Percentiles rank a stretch among this genome's conserved stretches.
These are phyloP conservation scores for Cladorrhinum sp. DNA, from an alignment of 2,329 filamentous ascomycete genomes.

Conservation along the genomic window DNA sequence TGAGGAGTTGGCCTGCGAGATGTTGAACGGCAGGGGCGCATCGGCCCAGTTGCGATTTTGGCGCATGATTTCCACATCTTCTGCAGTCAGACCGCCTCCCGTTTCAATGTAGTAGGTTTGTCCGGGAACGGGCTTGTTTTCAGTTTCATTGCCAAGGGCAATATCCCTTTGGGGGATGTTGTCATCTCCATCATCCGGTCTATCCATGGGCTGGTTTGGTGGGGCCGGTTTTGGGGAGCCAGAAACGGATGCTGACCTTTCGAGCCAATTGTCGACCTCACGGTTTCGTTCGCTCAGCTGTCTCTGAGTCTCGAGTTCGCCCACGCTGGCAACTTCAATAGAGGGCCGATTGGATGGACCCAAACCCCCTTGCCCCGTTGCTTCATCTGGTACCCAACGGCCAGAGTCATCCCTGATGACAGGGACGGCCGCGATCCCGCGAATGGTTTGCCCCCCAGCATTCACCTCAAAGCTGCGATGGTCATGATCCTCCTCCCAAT, in stretches of 20 bases:
- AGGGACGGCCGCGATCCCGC: conserved; percentile 20
- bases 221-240: neutral
- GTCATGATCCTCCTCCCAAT: conserved; percentile 48
- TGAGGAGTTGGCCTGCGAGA: conserved; percentile 35
- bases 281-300: conserved; percentile 46
- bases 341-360: conserved; percentile 45
- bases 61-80: conserved; percentile 51
- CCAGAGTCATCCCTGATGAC: conserved; percentile 41
- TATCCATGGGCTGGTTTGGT: conserved; percentile 3
- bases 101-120: conserved; percentile 48
- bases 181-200: conserved; percentile 30
- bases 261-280: conserved; percentile 52
- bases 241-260: conserved; percentile 26
- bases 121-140: conserved; percentile 48
- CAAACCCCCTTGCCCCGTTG: conserved; percentile 44
- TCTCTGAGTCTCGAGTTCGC: conserved; percentile 45
- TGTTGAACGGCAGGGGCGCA: conserved; percentile 46
- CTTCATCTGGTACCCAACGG: conserved; percentile 39
- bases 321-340: conserved; percentile 46
- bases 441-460: conserved; percentile 12
- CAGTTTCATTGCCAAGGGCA: conserved; percentile 44
- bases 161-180: conserved; percentile 43
- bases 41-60: conserved; percentile 49
- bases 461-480: conserved; percentile 16
- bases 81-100: conserved; percentile 41